These are phyloP conservation scores for Suhomyces kunorum DNA, from an alignment of 1,139 yeast species.

Conservation along the genomic window DNA sequence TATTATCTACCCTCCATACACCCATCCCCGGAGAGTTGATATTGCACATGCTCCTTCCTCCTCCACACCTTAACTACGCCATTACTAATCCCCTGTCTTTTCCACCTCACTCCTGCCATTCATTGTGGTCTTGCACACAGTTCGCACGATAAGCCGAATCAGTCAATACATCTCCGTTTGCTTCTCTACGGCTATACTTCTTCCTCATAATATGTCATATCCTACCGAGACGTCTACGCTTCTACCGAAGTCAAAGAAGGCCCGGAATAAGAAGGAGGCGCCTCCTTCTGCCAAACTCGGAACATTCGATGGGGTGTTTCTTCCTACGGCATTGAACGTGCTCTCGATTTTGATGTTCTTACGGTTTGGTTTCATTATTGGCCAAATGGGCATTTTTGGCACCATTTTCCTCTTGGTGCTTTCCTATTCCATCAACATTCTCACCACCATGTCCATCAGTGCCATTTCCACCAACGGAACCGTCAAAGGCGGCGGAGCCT, in stretches of 20 bases:
- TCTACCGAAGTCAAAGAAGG: conserved; percentile 11
- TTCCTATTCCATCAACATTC: conserved; percentile 64
- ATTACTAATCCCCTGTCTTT: not conserved
- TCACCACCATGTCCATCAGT: conserved; percentile 72
- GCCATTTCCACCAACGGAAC: conserved; percentile 85
- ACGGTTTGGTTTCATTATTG: conserved; percentile 76
- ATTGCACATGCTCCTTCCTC: no score
- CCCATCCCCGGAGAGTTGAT: no score
- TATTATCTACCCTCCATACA: no score
- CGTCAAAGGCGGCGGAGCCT: conserved; percentile 83
- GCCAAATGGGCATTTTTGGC: conserved; percentile 75
- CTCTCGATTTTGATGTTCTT: conserved; percentile 79
- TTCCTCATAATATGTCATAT: conserved; percentile 1
- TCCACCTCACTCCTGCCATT: not conserved
- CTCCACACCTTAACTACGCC: no score
- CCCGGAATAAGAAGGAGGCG: conserved; percentile 5
- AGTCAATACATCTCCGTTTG: not conserved
- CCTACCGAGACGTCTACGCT: conserved; percentile 15
- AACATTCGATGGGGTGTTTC: conserved; percentile 76
- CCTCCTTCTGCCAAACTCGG: conserved; percentile 48
- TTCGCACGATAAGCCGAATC: not conserved
- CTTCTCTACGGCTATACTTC: not conserved
- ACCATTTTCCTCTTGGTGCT: conserved; percentile 55
- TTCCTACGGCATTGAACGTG: conserved; percentile 75
- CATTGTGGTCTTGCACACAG: not conserved